These are phyloP conservation scores for Gnaphalium uliginosum DNA, from an alignment of 129 eudicot species.

Conservation along the genomic window DNA sequence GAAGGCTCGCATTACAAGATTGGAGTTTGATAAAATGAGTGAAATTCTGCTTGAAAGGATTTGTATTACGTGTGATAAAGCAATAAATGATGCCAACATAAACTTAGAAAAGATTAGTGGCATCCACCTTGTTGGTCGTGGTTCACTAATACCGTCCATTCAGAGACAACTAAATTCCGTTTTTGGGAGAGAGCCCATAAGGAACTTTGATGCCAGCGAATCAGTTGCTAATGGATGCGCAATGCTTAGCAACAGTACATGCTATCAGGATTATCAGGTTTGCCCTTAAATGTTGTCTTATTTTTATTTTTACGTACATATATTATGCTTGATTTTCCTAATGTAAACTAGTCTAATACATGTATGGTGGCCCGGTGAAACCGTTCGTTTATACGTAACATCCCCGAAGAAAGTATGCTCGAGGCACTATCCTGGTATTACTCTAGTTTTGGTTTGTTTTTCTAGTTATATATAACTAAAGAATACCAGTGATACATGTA, in stretches of 20 bases:
- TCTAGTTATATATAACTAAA: too few relatives aligned
- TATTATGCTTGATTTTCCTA: neutral
- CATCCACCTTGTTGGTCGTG: conserved; percentile 92
- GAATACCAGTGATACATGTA: too few relatives aligned
- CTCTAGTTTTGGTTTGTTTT: too few relatives aligned
- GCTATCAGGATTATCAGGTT: conserved; percentile 82
- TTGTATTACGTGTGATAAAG: conserved; percentile 70
- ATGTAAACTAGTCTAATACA: too few relatives aligned
- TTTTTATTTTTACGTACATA: too few relatives aligned
- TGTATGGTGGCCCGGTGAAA: too few relatives aligned
- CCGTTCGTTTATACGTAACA: too few relatives aligned
- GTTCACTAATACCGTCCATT: conserved; percentile 88
- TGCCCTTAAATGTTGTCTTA: conserved; percentile 24
- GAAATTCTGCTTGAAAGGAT: conserved; percentile 57
- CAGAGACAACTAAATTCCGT: conserved; percentile 47
- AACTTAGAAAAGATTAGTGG: conserved; percentile 56
- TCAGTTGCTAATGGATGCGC: conserved; percentile 99
- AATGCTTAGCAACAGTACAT: conserved; percentile 78
- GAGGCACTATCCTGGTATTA: too few relatives aligned
- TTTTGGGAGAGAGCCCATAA: conserved; percentile 64
- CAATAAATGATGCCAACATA: conserved; percentile 63
- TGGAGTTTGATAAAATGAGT: conserved; percentile 80
- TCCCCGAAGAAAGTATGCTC: too few relatives aligned
- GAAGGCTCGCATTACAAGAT: conserved; percentile 75
- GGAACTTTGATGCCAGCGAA: conserved; percentile 85